Conservation (phyloP, 441 rosid species). For the Capsella rubella region DNA sequence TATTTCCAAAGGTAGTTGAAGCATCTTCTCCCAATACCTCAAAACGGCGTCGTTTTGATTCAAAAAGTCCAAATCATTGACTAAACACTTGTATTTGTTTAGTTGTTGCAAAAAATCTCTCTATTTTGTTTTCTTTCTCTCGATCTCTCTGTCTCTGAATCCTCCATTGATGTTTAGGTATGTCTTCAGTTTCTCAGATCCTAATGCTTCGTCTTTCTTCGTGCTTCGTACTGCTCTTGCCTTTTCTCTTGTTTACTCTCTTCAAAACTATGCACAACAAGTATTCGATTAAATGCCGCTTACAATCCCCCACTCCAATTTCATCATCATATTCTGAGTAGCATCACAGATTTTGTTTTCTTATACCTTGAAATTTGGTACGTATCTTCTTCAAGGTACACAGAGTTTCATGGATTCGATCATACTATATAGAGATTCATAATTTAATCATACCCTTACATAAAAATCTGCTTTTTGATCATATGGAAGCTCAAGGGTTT, state of each 20-base stretch:
- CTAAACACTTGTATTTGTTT: no score
- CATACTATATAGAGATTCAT: not conserved
- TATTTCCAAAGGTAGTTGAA: no score
- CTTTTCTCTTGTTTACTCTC: not conserved
- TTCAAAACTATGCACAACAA: conserved; percentile 24
- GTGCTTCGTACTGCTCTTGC: not conserved
- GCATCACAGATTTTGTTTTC: not conserved
- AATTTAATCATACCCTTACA: not conserved
- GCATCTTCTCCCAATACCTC: not conserved
- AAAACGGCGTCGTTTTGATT: not conserved
- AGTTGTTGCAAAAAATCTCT: not conserved
- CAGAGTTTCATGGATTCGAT: not conserved
- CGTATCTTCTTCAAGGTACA: not conserved
- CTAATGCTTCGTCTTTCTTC: conserved; percentile 8
- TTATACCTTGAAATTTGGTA: not conserved
- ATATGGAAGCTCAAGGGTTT: not conserved
- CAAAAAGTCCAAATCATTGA: not conserved
- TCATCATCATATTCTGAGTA: not conserved
- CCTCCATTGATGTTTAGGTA: conserved; percentile 35
- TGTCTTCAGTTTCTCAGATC: conserved; percentile 24
- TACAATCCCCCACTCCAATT: conserved; percentile 10
- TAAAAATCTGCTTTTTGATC: not conserved
- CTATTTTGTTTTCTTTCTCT: not conserved
- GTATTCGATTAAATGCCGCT: conserved; percentile 32
- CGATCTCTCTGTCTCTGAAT: conserved; percentile 15